Conservation (phyloP, 106 monocot genomes). For the Dendrobium huoshanense region DNA sequence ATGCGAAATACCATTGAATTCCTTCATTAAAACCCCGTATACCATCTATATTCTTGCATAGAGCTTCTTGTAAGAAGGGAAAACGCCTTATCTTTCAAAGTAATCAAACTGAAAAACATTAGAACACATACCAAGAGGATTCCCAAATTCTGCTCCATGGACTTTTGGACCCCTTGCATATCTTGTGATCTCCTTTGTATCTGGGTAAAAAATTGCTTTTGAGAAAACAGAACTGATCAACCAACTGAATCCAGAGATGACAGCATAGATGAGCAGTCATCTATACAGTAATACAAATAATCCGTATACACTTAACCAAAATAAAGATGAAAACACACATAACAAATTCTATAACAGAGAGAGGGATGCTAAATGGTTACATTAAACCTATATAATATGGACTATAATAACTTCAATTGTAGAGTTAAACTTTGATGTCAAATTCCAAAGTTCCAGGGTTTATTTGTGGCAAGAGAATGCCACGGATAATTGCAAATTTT, state of each 20-base stretch:
- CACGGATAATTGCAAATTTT: not conserved
- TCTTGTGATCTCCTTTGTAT: conserved; percentile 51
- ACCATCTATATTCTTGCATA: not conserved
- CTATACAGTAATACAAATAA: not conserved
- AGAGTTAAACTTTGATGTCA: not conserved
- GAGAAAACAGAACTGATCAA: not conserved
- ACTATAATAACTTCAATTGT: not conserved
- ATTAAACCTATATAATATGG: conserved; percentile 1
- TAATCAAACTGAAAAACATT: not conserved
- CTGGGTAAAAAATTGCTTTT: conserved; percentile 16
- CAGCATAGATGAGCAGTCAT: not conserved
- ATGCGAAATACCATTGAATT: not conserved
- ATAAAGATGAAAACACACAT: no score
- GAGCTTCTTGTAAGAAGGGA: not conserved
- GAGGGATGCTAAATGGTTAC: not conserved
- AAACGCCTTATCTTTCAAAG: not conserved
- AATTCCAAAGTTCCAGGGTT: not conserved
- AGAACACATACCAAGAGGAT: conserved; percentile 63
- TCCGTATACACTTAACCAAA: not conserved
- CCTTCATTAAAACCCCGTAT: not conserved
- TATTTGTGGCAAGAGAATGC: not conserved
- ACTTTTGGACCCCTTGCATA: conserved; percentile 15
- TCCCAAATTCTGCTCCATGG: conserved; percentile 74
- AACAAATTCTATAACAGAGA: no score
- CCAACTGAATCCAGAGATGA: not conserved